Evolutionary conservation across 2,329 filamentous ascomycete genomes (phyloP).

Genomic region (Cladophialophora carrionii): DNA sequence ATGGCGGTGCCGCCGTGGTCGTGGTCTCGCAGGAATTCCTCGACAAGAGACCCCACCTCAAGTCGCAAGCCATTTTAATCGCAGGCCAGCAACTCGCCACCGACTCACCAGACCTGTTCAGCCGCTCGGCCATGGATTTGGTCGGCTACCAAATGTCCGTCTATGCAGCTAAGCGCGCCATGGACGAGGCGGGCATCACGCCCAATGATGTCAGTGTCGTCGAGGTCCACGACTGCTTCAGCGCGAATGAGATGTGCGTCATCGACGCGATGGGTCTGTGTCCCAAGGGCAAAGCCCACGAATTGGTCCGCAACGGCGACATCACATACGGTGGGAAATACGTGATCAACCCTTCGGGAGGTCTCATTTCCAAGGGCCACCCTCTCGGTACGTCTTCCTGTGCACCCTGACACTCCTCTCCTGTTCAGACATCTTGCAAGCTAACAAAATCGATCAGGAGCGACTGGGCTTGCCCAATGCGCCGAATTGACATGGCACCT

Average conservation of each 20-base stretch:
- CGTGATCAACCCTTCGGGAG: slow-evolving; percentile 90
- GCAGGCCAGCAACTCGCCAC: slow-evolving; percentile 88
- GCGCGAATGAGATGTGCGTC: slow-evolving; percentile 87
- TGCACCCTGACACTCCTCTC: background rate
- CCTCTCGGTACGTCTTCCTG: slow-evolving; percentile 65
- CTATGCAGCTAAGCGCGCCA: slow-evolving; percentile 69
- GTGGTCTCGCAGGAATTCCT: slow-evolving; percentile 89
- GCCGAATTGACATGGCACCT: slow-evolving; percentile 95
- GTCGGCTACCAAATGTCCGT: slow-evolving; percentile 86
- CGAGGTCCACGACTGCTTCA: slow-evolving; percentile 97
- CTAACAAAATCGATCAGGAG: slow-evolving; percentile 45
- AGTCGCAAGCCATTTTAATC: slow-evolving; percentile 80
- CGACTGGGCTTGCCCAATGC: slow-evolving; percentile 93
- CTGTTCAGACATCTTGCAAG: background rate
- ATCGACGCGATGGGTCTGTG: slow-evolving; percentile 84
- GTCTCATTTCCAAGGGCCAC: slow-evolving; percentile 94
- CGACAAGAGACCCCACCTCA: slow-evolving; percentile 78
- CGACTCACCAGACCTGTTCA: slow-evolving; percentile 79
- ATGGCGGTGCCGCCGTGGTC: slow-evolving; percentile 85
- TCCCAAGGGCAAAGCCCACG: slow-evolving; percentile 81
- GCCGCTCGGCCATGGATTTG: slow-evolving; percentile 78
- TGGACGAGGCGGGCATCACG: slow-evolving; percentile 70
- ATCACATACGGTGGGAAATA: slow-evolving; percentile 86
- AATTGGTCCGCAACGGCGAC: slow-evolving; percentile 81
- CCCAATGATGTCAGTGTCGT: slow-evolving; percentile 76